phyloP scores from a whole-genome alignment of 108 stramenopile species.

The Mediolabrus comicus region DNA sequence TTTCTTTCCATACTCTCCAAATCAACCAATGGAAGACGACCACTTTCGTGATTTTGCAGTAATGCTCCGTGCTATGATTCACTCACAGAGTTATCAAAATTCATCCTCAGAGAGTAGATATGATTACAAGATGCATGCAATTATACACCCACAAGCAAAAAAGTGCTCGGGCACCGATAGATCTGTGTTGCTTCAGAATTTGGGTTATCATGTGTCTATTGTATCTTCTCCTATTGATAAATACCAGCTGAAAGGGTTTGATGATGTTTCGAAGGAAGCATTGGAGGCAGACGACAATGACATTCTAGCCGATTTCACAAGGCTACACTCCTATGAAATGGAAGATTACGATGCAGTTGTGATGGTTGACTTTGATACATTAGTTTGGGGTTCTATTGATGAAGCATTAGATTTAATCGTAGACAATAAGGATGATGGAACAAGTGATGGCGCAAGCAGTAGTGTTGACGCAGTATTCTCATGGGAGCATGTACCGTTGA shows the following conservation, averaged over 20 bases:
- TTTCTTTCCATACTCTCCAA: conserved; percentile 14
- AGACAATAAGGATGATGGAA: conserved; percentile 4
- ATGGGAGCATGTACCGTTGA: conserved; percentile 38
- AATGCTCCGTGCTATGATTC: conserved; percentile 58
- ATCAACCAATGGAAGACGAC: conserved; percentile 24
- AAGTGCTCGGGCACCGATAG: conserved; percentile 35
- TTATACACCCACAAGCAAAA: conserved; percentile 56
- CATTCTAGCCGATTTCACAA: conserved; percentile 20
- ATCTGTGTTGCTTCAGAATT: conserved; percentile 24
- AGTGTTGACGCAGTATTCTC: conserved; percentile 41
- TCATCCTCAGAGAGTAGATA: conserved; percentile 40
- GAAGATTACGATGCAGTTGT: conserved; percentile 38
- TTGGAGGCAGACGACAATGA: not conserved
- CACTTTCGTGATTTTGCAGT: conserved; percentile 48
- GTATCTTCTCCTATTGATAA: not conserved
- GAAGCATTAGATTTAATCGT: conserved; percentile 34
- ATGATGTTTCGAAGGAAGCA: conserved; percentile 16
- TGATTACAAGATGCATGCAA: conserved; percentile 77
- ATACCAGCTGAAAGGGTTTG: conserved; percentile 8
- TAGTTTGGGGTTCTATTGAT: conserved; percentile 30
- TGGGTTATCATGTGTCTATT: conserved; percentile 34
- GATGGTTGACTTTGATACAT: conserved; percentile 42
- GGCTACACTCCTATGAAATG: conserved; percentile 33
- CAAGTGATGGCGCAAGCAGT: not conserved
- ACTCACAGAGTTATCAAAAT: conserved; percentile 52